phyloP scores from a whole-genome alignment of 2,329 filamentous ascomycete genomes.

The Herpotrichia juniperi region DNA sequence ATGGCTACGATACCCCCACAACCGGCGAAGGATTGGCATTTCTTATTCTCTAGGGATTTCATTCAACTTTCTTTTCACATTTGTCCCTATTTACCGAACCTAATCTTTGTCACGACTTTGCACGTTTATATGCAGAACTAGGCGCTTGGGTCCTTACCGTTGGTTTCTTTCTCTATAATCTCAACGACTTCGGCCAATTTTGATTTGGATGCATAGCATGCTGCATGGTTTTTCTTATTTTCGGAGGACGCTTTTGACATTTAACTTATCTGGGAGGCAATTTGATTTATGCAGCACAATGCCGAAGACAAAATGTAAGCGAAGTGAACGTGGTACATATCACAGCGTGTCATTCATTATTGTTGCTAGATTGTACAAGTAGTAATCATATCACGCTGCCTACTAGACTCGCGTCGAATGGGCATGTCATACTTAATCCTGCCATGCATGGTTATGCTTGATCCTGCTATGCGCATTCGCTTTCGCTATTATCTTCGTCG shows the following conservation, averaged over 20 bases:
- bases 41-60: background rate
- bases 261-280: background rate
- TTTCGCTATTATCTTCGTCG: too few relatives aligned
- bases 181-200: background rate
- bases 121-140: background rate
- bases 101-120: background rate
- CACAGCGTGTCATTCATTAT: background rate
- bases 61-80: too few relatives aligned
- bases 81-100: background rate
- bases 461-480: too few relatives aligned
- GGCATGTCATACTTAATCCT: background rate
- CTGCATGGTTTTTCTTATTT: background rate
- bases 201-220: background rate
- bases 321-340: too few relatives aligned
- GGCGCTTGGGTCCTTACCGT: background rate
- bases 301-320: background rate
- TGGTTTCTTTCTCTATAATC: background rate
- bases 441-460: too few relatives aligned
- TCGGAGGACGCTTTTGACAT: too few relatives aligned
- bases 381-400: background rate
- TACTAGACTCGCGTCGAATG: background rate
- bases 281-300: background rate
- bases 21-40: background rate
- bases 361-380: slow-evolving; percentile 1
- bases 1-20: background rate